Evolutionary conservation across 2,329 filamentous ascomycete species (phyloP).

Genomic region (Botryotinia narcissicola): DNA sequence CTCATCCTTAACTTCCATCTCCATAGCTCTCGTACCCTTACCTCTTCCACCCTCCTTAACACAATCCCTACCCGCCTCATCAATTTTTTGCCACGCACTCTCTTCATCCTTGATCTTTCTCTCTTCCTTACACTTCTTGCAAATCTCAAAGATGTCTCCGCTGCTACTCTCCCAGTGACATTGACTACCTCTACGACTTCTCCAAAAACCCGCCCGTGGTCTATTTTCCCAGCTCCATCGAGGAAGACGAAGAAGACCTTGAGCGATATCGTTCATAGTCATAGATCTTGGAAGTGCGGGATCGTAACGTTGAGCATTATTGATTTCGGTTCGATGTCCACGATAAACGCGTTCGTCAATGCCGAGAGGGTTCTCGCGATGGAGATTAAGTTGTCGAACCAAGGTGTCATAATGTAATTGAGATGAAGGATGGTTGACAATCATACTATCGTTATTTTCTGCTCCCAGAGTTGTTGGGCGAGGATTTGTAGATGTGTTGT

Average conservation of each 20-base stretch:
- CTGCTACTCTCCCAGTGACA: conserved; percentile 11
- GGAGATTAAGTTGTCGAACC: background rate
- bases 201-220: background rate
- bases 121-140: conserved; percentile 28
- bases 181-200: conserved; percentile 7
- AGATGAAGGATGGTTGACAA: background rate
- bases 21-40: background rate
- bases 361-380: background rate
- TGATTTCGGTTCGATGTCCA: conserved; percentile 2
- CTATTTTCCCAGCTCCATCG: conserved; percentile 31
- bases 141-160: conserved; percentile 27
- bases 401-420: background rate
- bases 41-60: background rate
- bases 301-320: conserved; percentile 1
- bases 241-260: conserved; percentile 25
- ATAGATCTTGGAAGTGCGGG: background rate
- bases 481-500: background rate
- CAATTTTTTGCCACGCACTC: background rate
- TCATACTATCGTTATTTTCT: background rate
- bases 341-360: conserved; percentile 6
- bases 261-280: conserved; percentile 13
- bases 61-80: background rate
- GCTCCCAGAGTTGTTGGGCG: background rate
- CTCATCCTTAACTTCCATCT: conserved; percentile 1
- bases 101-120: conserved; percentile 20